Evolutionary conservation across 1,139 yeast species (phyloP).

Genomic region (Arxiozyma slooffiae): DNA sequence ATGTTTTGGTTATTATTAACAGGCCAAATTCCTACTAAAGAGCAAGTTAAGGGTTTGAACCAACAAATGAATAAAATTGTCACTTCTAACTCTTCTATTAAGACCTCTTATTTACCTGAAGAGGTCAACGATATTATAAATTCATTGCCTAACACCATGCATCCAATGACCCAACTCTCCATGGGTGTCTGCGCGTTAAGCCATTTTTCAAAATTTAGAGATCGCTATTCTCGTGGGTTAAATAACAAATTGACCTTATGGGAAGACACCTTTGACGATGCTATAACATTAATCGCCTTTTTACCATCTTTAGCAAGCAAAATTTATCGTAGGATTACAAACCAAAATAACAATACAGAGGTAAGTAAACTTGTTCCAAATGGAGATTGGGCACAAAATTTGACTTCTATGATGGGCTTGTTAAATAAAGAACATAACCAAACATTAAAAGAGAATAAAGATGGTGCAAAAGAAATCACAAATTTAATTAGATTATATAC

Average conservation of each 20-base stretch:
- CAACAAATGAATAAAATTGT: slow-evolving; percentile 43
- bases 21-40: slow-evolving; percentile 74
- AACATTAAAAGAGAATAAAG: not conserved
- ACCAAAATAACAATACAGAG: slow-evolving; percentile 78
- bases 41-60: slow-evolving; percentile 66
- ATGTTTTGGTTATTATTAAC: slow-evolving; percentile 86
- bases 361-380: slow-evolving; percentile 57
- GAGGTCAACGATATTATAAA: slow-evolving; percentile 71
- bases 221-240: slow-evolving; percentile 74
- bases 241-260: slow-evolving; percentile 82
- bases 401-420: slow-evolving; percentile 1
- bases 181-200: slow-evolving; percentile 88
- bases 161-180: slow-evolving; percentile 96
- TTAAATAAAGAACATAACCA: not conserved
- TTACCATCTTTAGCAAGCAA: slow-evolving; percentile 70
- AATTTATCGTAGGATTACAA: slow-evolving; percentile 73
- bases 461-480: slow-evolving; percentile 40
- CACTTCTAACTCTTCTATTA: not conserved
- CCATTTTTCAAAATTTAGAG: slow-evolving; percentile 82
- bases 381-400: slow-evolving; percentile 49
- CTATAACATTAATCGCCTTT: slow-evolving; percentile 79
- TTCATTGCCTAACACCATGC: slow-evolving; percentile 75
- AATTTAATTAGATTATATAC: slow-evolving; percentile 89
- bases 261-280: slow-evolving; percentile 88
- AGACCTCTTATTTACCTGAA: slow-evolving; percentile 3